Percentiles rank a stretch among this genome's conserved stretches.
These are phyloP conservation scores for Clitopilus passeckerianus DNA, from an alignment of 768 basidiomycete genomes.

Conservation along the genomic window DNA sequence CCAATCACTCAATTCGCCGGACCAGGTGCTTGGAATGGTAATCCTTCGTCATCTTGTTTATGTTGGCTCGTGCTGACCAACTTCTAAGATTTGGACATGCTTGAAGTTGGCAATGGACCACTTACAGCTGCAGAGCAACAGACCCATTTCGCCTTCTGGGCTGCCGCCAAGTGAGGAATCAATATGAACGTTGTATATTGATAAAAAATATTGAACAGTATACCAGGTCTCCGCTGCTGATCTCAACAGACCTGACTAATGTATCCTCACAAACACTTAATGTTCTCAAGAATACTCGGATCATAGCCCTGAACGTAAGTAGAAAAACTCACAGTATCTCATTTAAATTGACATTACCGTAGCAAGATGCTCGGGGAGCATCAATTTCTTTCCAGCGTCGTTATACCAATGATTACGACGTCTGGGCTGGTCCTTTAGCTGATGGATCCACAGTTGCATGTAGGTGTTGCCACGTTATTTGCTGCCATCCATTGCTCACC, in stretches of 20 bases:
- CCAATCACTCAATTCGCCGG: slow-evolving; percentile 45
- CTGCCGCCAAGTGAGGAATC: slow-evolving; percentile 36
- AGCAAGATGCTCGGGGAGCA: slow-evolving; percentile 43
- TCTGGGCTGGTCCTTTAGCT: slow-evolving; percentile 42
- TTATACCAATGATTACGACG: slow-evolving; percentile 44
- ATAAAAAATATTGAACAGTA: not conserved
- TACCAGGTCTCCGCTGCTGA: slow-evolving; percentile 34
- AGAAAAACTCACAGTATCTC: not conserved
- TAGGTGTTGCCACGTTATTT: slow-evolving; percentile 11
- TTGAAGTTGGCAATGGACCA: slow-evolving; percentile 46
- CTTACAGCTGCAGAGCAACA: slow-evolving; percentile 37
- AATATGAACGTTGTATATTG: not conserved
- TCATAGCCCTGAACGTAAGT: slow-evolving; percentile 40
- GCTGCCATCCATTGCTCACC: not conserved
- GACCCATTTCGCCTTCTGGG: slow-evolving; percentile 50
- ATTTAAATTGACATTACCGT: not conserved
- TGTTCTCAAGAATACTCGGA: slow-evolving; percentile 34
- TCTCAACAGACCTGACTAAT: slow-evolving; percentile 37
- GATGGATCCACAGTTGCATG: slow-evolving; percentile 43
- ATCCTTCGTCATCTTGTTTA: slow-evolving; percentile 2
- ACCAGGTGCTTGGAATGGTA: slow-evolving; percentile 39
- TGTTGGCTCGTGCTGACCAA: slow-evolving; percentile 8
- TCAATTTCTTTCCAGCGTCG: slow-evolving; percentile 41
- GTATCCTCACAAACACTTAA: slow-evolving; percentile 25
- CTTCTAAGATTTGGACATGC: slow-evolving; percentile 41